Conservation (phyloP, 768 basidiomycete genomes). For the Trichaptum fuscoviolaceum region DNA sequence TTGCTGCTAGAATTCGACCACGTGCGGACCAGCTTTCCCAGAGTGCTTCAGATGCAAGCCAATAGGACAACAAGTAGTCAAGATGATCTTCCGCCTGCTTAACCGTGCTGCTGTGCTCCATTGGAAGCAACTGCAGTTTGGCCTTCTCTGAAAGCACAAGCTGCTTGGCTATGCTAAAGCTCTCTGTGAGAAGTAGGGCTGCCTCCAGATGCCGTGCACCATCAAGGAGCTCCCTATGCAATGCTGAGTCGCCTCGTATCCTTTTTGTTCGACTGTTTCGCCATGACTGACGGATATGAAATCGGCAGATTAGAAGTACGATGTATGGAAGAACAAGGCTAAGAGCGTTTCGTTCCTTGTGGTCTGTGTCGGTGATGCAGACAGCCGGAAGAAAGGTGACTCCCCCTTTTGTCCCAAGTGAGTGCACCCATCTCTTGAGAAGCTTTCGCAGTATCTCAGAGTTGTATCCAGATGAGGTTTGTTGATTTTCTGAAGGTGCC, state of each 20-base stretch:
- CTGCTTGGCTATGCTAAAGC: neutral
- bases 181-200: neutral
- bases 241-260: neutral
- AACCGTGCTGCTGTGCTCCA: neutral
- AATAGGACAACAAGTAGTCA: conserved; percentile 19
- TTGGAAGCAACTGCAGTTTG: neutral
- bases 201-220: neutral
- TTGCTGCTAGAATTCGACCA: conserved; percentile 23
- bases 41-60: conserved; percentile 21
- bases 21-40: conserved; percentile 30
- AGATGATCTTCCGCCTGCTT: conserved; percentile 17
- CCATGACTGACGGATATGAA: conserved; percentile 35
- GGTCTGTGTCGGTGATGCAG: conserved; percentile 31
- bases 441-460: conserved; percentile 20
- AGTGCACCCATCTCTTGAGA: conserved; percentile 20
- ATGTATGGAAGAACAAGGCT: conserved; percentile 24
- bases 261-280: conserved; percentile 21
- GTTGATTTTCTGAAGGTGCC: conserved; percentile 22
- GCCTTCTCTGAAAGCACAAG: neutral
- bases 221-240: neutral
- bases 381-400: conserved; percentile 19
- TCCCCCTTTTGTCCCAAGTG: conserved; percentile 11
- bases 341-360: conserved; percentile 28
- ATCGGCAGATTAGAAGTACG: conserved; percentile 31
- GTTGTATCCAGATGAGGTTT: conserved; percentile 27